A percentile compares a stretch with the other conserved stretches of the same genome.
phyloP scores from a whole-genome alignment of 257 asterid species.

The Rhazya stricta region DNA sequence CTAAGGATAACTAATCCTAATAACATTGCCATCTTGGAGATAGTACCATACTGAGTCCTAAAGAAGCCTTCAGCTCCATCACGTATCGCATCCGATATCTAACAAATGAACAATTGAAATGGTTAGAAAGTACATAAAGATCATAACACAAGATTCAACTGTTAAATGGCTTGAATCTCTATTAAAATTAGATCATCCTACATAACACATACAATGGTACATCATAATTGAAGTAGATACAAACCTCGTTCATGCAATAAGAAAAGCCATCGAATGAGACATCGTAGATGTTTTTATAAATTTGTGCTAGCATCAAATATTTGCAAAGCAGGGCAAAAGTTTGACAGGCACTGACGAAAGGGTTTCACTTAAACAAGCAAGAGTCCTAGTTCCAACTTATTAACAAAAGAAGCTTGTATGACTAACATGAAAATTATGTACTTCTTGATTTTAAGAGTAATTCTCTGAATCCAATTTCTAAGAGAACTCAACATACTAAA shows the following conservation, averaged over 20 bases:
- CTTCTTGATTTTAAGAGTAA: neutral
- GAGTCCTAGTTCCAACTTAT: neutral
- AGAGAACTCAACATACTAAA: neutral
- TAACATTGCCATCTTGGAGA: slow-evolving; percentile 86
- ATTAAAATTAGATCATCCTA: neutral
- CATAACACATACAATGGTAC: neutral
- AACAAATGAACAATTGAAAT: slow-evolving; percentile 30
- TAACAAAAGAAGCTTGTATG: neutral
- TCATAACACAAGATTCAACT: slow-evolving; percentile 3
- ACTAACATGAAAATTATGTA: neutral
- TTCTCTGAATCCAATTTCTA: neutral
- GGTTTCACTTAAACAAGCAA: neutral
- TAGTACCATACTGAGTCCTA: slow-evolving; percentile 93
- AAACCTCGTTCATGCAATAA: neutral
- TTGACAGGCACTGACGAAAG: neutral
- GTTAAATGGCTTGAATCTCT: neutral
- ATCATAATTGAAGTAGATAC: neutral
- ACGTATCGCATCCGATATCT: slow-evolving; percentile 99
- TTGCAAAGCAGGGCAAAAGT: neutral
- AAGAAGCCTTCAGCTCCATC: slow-evolving; percentile 99
- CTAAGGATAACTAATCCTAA: slow-evolving; percentile 63
- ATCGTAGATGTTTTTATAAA: neutral
- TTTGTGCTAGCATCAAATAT: neutral
- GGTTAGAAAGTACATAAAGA: slow-evolving; percentile 10
- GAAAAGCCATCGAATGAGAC: neutral